Percentiles rank a stretch among this genome's conserved stretches.
Evolutionary conservation across 345 rosid genomes (phyloP).

Genomic region (Gossypium arboreum): DNA sequence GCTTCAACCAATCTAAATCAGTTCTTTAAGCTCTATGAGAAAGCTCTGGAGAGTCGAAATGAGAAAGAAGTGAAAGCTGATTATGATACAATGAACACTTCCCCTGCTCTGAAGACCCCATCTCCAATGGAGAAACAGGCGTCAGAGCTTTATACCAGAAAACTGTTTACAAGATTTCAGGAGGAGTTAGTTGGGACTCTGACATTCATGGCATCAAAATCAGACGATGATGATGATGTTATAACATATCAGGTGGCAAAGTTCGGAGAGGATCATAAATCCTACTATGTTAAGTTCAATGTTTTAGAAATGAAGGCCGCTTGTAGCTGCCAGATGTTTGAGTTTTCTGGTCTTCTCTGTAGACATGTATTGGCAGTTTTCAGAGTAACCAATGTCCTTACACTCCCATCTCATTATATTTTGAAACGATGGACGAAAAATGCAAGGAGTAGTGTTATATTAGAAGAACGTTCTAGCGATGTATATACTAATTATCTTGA

Average conservation of each 20-base stretch:
- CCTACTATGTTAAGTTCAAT: slow-evolving; percentile 49
- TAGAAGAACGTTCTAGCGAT: slow-evolving; percentile 39
- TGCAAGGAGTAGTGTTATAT: slow-evolving; percentile 50
- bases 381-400: slow-evolving; percentile 61
- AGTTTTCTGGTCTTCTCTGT: slow-evolving; percentile 61
- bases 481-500: slow-evolving; percentile 43
- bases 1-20: slow-evolving; percentile 55
- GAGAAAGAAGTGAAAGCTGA: slow-evolving; percentile 52
- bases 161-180: slow-evolving; percentile 41
- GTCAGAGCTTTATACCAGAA: slow-evolving; percentile 40
- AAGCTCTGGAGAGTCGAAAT: slow-evolving; percentile 42
- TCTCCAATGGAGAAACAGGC: slow-evolving; percentile 55
- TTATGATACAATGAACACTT: slow-evolving; percentile 41
- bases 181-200: slow-evolving; percentile 49
- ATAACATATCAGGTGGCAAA: slow-evolving; percentile 47
- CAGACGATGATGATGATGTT: slow-evolving; percentile 36
- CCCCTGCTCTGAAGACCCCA: slow-evolving; percentile 42
- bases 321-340: slow-evolving; percentile 72
- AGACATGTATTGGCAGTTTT: slow-evolving; percentile 61
- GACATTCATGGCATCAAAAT: slow-evolving; percentile 47
- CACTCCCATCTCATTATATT: slow-evolving; percentile 57
- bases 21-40: slow-evolving; percentile 46
- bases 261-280: slow-evolving; percentile 56
- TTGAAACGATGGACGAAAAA: slow-evolving; percentile 60
- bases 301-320: slow-evolving; percentile 53